A percentile compares a stretch with the other conserved stretches of the same genome.
These are phyloP conservation scores for Alnus rubra DNA, from an alignment of 306 rosid species.

Conservation along the genomic window DNA sequence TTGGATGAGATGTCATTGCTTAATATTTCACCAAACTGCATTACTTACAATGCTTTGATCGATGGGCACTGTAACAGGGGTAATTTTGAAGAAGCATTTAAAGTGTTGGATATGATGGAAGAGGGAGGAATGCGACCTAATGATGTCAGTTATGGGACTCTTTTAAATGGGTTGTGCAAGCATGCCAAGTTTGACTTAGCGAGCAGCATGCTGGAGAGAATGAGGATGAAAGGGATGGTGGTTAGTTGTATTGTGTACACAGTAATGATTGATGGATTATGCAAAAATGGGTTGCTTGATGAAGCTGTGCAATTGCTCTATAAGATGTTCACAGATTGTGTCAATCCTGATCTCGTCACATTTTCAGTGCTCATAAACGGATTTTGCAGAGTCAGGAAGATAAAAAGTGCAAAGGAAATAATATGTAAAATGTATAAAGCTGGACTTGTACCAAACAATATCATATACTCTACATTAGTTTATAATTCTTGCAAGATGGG, in stretches of 20 bases:
- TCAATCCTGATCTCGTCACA: constrained; percentile 56
- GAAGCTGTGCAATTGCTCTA: constrained; percentile 59
- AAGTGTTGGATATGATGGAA: constrained; percentile 63
- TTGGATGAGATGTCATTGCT: constrained; percentile 57
- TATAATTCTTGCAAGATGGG: constrained; percentile 67
- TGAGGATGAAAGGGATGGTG: constrained; percentile 45
- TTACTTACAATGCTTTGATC: constrained; percentile 64
- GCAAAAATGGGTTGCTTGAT: constrained; percentile 60
- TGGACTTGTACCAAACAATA: constrained; percentile 49
- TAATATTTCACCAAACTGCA: constrained; percentile 50
- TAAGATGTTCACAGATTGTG: constrained; percentile 47
- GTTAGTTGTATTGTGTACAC: constrained; percentile 51
- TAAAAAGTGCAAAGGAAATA: constrained; percentile 60
- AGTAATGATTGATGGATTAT: constrained; percentile 62
- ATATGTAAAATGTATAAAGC: constrained; percentile 63
- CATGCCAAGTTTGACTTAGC: constrained; percentile 53
- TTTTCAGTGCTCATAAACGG: constrained; percentile 80
- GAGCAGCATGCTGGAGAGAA: constrained; percentile 50
- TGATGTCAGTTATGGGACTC: constrained; percentile 58
- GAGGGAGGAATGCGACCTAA: constrained; percentile 53
- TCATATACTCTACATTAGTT: constrained; percentile 66
- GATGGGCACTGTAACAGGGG: constrained; percentile 52
- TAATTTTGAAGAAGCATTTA: constrained; percentile 52
- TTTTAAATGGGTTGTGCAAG: constrained; percentile 63
- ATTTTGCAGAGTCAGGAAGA: constrained; percentile 55